A percentile compares a stretch with the other conserved stretches of the same genome.
These are phyloP conservation scores for Grigorovia yakushimaensis DNA, from an alignment of 805 yeast genomes.

Conservation along the genomic window DNA sequence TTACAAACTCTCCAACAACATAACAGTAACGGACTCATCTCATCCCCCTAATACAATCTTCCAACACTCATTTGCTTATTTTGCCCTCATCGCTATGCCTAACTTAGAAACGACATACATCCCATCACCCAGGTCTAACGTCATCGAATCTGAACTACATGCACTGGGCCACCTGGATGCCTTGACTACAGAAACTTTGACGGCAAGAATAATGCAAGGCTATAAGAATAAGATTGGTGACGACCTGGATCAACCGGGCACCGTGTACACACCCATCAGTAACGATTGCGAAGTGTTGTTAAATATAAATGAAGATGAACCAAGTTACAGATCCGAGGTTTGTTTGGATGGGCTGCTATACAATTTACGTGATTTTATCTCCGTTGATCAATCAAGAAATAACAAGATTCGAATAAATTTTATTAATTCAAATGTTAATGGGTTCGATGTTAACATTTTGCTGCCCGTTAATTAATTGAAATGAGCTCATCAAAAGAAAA, in stretches of 20 bases:
- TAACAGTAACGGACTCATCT: constrained; percentile 2
- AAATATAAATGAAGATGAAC: constrained; percentile 2
- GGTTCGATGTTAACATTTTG: background rate
- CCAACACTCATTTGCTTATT: constrained; percentile 15
- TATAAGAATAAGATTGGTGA: constrained; percentile 12
- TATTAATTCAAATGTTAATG: background rate
- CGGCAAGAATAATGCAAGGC: constrained; percentile 20
- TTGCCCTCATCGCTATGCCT: constrained; percentile 22
- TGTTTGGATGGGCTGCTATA: constrained; percentile 26
- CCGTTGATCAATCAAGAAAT: background rate
- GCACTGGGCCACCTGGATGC: constrained; percentile 17
- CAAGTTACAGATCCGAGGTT: constrained; percentile 13
- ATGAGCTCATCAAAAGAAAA: no score
- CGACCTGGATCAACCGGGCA: constrained; percentile 9
- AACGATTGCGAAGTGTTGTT: constrained; percentile 13
- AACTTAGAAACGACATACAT: constrained; percentile 21
- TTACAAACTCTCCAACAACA: constrained; percentile 20
- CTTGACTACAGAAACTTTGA: constrained; percentile 7
- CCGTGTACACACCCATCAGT: constrained; percentile 10
- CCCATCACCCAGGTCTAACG: constrained; percentile 25
- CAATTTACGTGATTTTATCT: constrained; percentile 13
- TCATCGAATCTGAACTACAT: constrained; percentile 15
- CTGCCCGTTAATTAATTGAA: no score
- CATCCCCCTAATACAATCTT: background rate
- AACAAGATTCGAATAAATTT: constrained; percentile 1